phyloP scores from a whole-genome alignment of 2,329 filamentous ascomycete genomes.

The Fusarium keratoplasticum region DNA sequence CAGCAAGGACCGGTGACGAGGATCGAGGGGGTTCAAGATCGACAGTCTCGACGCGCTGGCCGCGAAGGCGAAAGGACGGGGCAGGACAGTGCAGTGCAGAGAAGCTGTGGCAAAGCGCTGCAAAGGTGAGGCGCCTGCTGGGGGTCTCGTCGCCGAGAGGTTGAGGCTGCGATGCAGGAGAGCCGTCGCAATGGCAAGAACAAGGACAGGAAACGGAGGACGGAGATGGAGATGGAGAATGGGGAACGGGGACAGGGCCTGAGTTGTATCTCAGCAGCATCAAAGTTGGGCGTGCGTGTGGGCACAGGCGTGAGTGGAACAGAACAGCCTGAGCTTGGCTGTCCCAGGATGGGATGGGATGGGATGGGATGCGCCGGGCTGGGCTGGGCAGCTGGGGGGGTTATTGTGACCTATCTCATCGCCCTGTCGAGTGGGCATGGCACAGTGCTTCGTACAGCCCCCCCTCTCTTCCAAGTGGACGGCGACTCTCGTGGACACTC shows the following conservation, averaged over 20 bases:
- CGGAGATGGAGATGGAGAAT: slow-evolving; percentile 32
- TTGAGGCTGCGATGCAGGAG: slow-evolving; percentile 37
- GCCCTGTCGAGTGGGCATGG: slow-evolving; percentile 8
- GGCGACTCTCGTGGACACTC: background rate
- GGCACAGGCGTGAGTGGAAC: slow-evolving; percentile 42
- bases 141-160: slow-evolving; percentile 24
- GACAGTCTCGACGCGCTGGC: slow-evolving; percentile 24
- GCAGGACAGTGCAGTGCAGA: background rate
- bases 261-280: slow-evolving; percentile 45
- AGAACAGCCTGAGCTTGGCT: slow-evolving; percentile 33
- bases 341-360: slow-evolving; percentile 25
- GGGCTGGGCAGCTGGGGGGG: slow-evolving; percentile 20
- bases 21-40: slow-evolving; percentile 7
- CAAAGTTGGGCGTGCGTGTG: slow-evolving; percentile 42
- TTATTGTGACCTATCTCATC: slow-evolving; percentile 25
- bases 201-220: slow-evolving; percentile 35
- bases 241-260: slow-evolving; percentile 41
- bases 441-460: slow-evolving; percentile 13
- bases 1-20: slow-evolving; percentile 19
- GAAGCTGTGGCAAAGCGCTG: slow-evolving; percentile 20
- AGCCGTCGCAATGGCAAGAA: slow-evolving; percentile 44
- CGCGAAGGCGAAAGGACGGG: slow-evolving; percentile 8
- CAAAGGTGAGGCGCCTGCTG: slow-evolving; percentile 15
- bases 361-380: slow-evolving; percentile 28
- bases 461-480: background rate